Base-by-base conservation (phyloP, 352 stramenopile genomes). In the Pythium chondricola region DNA sequence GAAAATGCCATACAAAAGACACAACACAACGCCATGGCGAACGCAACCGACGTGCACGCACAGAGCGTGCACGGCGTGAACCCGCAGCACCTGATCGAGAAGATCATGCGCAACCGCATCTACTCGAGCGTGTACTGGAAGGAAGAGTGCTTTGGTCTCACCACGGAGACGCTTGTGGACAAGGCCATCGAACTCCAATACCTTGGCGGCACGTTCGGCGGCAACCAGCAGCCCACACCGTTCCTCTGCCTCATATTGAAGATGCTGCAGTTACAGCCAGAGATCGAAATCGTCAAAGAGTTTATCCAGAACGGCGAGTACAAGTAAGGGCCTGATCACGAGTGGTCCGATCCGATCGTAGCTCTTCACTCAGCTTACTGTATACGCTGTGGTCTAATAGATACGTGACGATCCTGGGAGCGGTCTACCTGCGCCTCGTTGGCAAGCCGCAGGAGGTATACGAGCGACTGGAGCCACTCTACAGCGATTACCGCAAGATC, bases 241-340 rank as follows among this genome's bases (percentile, higher is more conserved):
- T 99, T 99, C 66, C 69, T 99, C n/a, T 99, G 95, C 65, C 71
- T 99, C 21, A 61, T 97, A 17, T 74, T 99, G 37, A 99, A 99
- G 74, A 85, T 99, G 74, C 66, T 99, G 35, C 96, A 99, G 68
- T 81, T 99, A 37, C 86, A 98, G 60, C 96, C 96, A 1, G 95
- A 98, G 54, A 71, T 93, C 29, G 95, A 98, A 25, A 95, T 98
- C 33, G 74, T 98, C 21, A 61, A 54, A 24, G 67, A 79, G 32
- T 98, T 98, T 61, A 89, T 99, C 17, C 67, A 97, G 47, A 98
- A 99, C 60, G 90, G 98, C 7, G 91, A 99, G 56, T 99, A 98
- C 76, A 99, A 99, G 76, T 77, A 41, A 21, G 61, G n/a, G n/a
- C n/a, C n/a, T n/a, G n/a, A n/a, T n/a, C n/a, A n/a, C n/a, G n/a